Percentiles rank a stretch among this genome's conserved stretches.
Evolutionary conservation across 345 rosid species (phyloP).

Genomic region (Camelina neglecta): DNA sequence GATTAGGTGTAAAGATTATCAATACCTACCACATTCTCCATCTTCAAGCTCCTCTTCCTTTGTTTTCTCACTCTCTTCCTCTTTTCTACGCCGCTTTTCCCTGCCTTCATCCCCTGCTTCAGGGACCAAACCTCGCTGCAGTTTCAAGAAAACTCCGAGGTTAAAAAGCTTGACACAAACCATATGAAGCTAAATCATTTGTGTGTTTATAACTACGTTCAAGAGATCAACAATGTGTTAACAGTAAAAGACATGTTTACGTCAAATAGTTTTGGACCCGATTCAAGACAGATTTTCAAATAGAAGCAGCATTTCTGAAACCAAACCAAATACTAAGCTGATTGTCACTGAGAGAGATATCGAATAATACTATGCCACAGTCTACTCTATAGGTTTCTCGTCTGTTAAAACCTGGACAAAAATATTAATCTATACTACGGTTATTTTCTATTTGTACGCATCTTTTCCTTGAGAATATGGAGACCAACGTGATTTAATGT

Average conservation of each 20-base stretch:
- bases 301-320: conserved; percentile 15
- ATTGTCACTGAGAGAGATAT: conserved; percentile 4
- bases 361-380: conserved; percentile 11
- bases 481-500: conserved; percentile 14
- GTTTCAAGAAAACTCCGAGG: conserved; percentile 10
- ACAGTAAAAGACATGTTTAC: neutral
- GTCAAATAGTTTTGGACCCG: conserved; percentile 15
- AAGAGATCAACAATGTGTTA: neutral
- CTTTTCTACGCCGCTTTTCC: conserved; percentile 73
- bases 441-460: neutral
- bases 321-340: conserved; percentile 4
- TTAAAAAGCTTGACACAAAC: conserved; percentile 9
- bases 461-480: conserved; percentile 13
- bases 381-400: neutral
- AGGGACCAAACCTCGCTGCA: conserved; percentile 65
- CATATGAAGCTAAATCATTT: conserved; percentile 7
- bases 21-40: conserved; percentile 75
- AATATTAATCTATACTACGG: neutral
- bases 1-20: conserved; percentile 33
- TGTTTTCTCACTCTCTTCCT: conserved; percentile 57
- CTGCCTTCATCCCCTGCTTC: conserved; percentile 72
- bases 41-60: conserved; percentile 85
- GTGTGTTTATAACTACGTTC: neutral
- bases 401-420: conserved; percentile 1
- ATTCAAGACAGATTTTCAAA: neutral